Evolutionary conservation across 2,329 filamentous ascomycete genomes (phyloP).

Genomic region (Botryotinia calthae): DNA sequence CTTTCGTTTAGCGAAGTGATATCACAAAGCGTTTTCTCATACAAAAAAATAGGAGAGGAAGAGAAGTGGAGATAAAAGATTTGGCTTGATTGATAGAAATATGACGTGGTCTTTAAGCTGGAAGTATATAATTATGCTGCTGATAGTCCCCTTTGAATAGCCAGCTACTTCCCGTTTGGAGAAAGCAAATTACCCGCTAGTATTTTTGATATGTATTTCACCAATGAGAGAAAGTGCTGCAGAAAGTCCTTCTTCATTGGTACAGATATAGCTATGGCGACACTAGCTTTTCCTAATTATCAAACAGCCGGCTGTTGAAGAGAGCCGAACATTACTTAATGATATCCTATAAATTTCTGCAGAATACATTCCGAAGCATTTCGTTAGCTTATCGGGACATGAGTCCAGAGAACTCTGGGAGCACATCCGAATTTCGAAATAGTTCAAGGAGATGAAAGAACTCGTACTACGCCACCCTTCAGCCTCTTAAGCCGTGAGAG

Average conservation of each 20-base stretch:
- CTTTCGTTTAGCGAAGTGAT: background rate
- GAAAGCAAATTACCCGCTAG: background rate
- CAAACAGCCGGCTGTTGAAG: background rate
- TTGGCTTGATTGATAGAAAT: background rate
- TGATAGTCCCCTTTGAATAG: fast-evolving
- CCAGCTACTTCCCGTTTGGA: background rate
- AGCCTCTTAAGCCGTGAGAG: background rate
- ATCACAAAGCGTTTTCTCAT: fast-evolving
- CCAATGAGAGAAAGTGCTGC: background rate
- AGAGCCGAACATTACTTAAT: background rate
- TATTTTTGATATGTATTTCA: background rate
- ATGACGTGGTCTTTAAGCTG: background rate
- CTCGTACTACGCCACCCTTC: background rate
- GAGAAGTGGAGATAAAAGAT: no score
- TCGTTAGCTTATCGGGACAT: background rate
- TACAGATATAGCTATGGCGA: background rate
- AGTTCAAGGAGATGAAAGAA: fast-evolving
- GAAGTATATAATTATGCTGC: background rate
- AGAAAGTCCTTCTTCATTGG: background rate
- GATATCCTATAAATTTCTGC: no score
- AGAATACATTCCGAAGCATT: no score
- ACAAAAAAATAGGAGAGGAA: background rate
- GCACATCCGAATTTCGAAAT: fast-evolving
- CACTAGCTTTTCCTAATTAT: background rate
- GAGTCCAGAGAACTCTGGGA: background rate